Conservation (phyloP, 768 basidiomycete species). For the Termitomyces sp. region DNA sequence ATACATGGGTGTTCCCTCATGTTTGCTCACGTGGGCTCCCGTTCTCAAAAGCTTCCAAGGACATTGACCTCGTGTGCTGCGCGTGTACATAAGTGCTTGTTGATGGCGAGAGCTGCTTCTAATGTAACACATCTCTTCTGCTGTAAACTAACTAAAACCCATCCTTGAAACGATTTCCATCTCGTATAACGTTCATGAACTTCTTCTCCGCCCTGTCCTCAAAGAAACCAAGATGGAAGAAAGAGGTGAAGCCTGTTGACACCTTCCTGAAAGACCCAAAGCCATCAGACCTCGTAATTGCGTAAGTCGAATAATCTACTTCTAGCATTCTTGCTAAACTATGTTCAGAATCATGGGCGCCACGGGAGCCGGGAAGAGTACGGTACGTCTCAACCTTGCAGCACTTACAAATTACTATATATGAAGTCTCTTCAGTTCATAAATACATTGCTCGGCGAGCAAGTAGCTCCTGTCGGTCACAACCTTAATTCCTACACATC, state of each 20-base stretch:
- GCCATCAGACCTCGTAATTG: slow-evolving; percentile 16
- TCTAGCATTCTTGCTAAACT: not conserved
- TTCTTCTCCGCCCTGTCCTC: not conserved
- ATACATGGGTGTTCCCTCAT: not conserved
- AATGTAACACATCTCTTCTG: not conserved
- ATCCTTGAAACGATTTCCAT: not conserved
- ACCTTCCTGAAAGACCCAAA: slow-evolving; percentile 7
- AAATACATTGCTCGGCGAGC: slow-evolving; percentile 10
- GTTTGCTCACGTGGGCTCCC: not conserved
- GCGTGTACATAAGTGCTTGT: not conserved
- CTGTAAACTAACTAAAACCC: not conserved
- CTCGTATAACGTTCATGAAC: not conserved
- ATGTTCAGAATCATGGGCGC: slow-evolving; percentile 22
- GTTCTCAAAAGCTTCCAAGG: not conserved
- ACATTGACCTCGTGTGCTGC: not conserved
- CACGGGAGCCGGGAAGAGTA: slow-evolving; percentile 27
- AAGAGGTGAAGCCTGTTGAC: slow-evolving; percentile 4
- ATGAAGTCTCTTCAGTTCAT: slow-evolving; percentile 14
- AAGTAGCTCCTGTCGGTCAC: slow-evolving; percentile 17
- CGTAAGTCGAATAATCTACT: slow-evolving; percentile 9
- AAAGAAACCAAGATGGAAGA: slow-evolving; percentile 8
- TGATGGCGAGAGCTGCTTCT: not conserved
- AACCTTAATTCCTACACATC: slow-evolving; percentile 19
- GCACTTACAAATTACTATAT: not conserved
- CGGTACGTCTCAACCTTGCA: slow-evolving; percentile 10